Conservation (phyloP, 179 eudicot species). For the Beta macrorhiza region DNA sequence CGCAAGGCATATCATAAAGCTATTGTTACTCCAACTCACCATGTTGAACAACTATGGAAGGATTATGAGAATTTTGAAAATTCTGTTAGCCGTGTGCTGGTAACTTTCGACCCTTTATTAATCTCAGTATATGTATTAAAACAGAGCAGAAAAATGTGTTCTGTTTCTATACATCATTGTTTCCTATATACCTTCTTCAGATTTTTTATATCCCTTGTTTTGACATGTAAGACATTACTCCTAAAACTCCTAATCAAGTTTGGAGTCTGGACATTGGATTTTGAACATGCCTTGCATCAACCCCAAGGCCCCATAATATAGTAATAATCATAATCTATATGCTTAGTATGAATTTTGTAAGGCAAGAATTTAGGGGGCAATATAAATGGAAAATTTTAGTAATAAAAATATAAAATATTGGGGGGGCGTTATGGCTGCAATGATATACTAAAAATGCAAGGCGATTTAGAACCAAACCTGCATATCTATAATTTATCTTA, state of each 20-base stretch:
- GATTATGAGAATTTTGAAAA: conserved; percentile 97
- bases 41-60: conserved; percentile 92
- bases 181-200: not conserved
- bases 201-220: not conserved
- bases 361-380: too few species aligned
- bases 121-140: not conserved
- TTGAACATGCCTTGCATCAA: not conserved
- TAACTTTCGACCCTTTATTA: conserved; percentile 28
- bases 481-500: too few species aligned
- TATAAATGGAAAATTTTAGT: too few species aligned
- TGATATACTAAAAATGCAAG: too few species aligned
- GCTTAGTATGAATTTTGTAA: too few species aligned
- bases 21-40: conserved; percentile 85
- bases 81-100: conserved; percentile 94
- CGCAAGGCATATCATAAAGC: conserved; percentile 92
- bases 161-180: too few species aligned
- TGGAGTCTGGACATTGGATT: not conserved
- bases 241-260: not conserved
- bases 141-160: too few species aligned
- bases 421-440: too few species aligned
- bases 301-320: too few species aligned
- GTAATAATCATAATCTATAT: too few species aligned
- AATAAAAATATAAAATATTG: too few species aligned
- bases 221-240: not conserved
- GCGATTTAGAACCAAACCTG: too few species aligned